A percentile compares a stretch with the other conserved stretches of the same genome.
Conservation (phyloP, 2,329 filamentous ascomycete genomes). For the Trichoderma koningii region DNA sequence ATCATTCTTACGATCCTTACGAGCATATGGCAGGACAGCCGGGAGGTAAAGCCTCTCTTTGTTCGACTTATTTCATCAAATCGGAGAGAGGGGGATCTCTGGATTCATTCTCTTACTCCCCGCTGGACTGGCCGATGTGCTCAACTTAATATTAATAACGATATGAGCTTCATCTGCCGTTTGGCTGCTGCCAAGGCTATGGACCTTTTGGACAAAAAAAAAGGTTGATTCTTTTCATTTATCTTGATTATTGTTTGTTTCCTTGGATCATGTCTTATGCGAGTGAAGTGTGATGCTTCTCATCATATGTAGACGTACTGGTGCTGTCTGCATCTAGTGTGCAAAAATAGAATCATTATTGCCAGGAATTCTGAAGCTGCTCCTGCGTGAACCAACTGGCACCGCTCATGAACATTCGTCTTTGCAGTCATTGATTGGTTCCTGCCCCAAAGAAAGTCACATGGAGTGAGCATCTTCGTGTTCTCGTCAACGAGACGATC, state of each 20-base stretch:
- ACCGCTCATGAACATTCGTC: not conserved
- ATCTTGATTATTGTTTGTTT: not conserved
- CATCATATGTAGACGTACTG: not conserved
- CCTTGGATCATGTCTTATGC: not conserved
- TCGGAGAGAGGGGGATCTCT: slow-evolving; percentile 27
- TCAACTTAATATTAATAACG: slow-evolving; percentile 26
- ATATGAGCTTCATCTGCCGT: slow-evolving; percentile 19
- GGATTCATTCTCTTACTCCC: slow-evolving; percentile 1
- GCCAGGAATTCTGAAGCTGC: not conserved
- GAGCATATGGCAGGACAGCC: slow-evolving; percentile 38
- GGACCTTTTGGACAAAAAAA: slow-evolving; percentile 10
- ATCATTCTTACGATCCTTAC: slow-evolving; percentile 62
- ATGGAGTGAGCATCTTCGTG: no score
- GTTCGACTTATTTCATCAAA: not conserved
- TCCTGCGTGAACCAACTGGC: not conserved
- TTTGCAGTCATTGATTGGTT: not conserved
- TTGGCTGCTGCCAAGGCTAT: slow-evolving; percentile 23
- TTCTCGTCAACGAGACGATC: no score
- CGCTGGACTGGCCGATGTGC: slow-evolving; percentile 20
- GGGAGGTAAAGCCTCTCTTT: slow-evolving; percentile 28
- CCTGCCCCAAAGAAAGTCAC: no score
- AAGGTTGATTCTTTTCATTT: slow-evolving; percentile 1
- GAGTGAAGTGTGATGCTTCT: not conserved
- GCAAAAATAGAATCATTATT: not conserved
- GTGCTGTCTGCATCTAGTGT: not conserved